Conservation (phyloP, 208 protist genomes). For the Leishmania guyanensis region DNA sequence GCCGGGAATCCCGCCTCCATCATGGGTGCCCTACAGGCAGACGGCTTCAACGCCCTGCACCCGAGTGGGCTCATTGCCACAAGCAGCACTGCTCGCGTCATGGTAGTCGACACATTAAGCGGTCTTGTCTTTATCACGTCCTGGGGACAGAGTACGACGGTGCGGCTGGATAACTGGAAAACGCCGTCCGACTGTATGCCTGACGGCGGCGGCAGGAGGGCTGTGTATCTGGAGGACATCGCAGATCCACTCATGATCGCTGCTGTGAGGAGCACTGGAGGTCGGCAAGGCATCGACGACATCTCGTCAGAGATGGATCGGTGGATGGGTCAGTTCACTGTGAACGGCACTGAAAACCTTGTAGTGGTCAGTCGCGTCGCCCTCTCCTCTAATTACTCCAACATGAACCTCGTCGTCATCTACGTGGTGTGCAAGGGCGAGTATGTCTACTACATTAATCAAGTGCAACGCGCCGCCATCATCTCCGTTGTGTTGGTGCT, state of each 20-base stretch:
- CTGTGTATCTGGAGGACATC: conserved; percentile 23
- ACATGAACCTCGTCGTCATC: conserved; percentile 14
- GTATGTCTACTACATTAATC: conserved; percentile 9
- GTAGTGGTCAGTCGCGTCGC: conserved; percentile 5
- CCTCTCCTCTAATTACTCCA: conserved; percentile 6
- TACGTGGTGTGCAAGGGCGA: conserved; percentile 6
- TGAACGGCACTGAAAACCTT: background rate
- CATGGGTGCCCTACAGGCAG: conserved; percentile 38
- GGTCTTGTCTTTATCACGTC: conserved; percentile 47
- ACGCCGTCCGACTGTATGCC: conserved; percentile 7
- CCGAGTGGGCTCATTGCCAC: background rate
- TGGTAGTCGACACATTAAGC: conserved; percentile 43
- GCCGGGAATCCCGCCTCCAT: conserved; percentile 43
- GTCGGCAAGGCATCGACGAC: conserved; percentile 19
- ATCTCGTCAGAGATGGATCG: conserved; percentile 3
- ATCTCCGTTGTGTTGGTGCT: conserved; percentile 27
- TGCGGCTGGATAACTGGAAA: conserved; percentile 55
- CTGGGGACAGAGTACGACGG: conserved; percentile 20
- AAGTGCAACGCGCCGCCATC: conserved; percentile 16
- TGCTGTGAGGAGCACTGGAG: conserved; percentile 29
- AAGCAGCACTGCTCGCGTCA: conserved; percentile 16
- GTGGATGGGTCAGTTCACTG: conserved; percentile 19
- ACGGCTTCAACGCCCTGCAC: conserved; percentile 25
- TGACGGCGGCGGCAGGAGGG: background rate
- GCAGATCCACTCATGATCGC: conserved; percentile 25